phyloP scores from a whole-genome alignment of 129 eudicot genomes.

The Centaurea solstitialis region DNA sequence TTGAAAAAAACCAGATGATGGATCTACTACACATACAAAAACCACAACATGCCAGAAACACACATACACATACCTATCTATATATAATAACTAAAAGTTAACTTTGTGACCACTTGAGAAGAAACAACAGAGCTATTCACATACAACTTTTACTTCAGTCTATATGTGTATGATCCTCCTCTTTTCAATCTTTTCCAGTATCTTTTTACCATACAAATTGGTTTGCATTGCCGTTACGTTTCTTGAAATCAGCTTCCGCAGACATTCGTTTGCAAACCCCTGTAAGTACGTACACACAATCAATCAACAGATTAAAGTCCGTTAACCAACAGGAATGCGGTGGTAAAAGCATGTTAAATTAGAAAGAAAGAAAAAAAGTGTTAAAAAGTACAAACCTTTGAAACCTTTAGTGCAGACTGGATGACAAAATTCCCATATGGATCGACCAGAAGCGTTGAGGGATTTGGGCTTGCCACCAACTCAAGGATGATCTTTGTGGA shows the following conservation, averaged over 20 bases:
- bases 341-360: neutral
- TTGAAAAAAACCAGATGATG: neutral
- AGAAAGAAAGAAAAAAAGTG: neutral
- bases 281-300: slow-evolving; percentile 27
- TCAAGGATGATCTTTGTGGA: slow-evolving; percentile 50
- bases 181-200: slow-evolving; percentile 54
- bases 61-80: slow-evolving; percentile 3
- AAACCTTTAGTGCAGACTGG: slow-evolving; percentile 54
- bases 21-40: slow-evolving; percentile 17
- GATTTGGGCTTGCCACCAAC: slow-evolving; percentile 44
- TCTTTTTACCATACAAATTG: slow-evolving; percentile 63
- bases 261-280: slow-evolving; percentile 39
- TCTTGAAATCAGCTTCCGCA: slow-evolving; percentile 32
- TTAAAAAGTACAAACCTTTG: slow-evolving; percentile 45
- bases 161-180: slow-evolving; percentile 22
- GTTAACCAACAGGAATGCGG: neutral
- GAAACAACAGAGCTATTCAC: slow-evolving; percentile 23
- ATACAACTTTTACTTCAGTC: slow-evolving; percentile 2
- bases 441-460: slow-evolving; percentile 49
- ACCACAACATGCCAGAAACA: slow-evolving; percentile 17
- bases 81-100: neutral
- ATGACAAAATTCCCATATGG: slow-evolving; percentile 78
- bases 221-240: slow-evolving; percentile 42
- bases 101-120: slow-evolving; percentile 7
- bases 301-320: neutral